Base-by-base conservation (phyloP, 129 eudicot genomes). In the Helianthus tuberosus region DNA sequence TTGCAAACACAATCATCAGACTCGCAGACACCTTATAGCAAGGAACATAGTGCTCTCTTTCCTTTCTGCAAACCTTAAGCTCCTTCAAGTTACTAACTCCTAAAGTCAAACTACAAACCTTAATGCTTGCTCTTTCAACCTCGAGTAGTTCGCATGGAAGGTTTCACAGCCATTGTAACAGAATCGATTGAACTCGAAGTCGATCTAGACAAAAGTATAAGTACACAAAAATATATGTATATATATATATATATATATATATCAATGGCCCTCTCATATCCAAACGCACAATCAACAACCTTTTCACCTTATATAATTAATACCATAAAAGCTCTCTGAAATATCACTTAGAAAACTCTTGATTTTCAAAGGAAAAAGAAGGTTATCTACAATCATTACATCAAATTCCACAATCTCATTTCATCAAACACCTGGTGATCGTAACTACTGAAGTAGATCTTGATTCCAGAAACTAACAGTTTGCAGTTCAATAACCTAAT, bases 221-320 rank as follows among this genome's bases (percentile, higher is more conserved):
- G 80, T 15, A 91, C 87, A 20, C 23, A 20, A n/a, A n/a, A n/a
- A n/a, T n/a, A n/a, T n/a, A n/a, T n/a, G n/a, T n/a, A n/a, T n/a
- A 20, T 20, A 20, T 20, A 20, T 20, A 20, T 20, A 20, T 20
- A 20, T 20, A 20, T 20, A 20, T 20, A 0, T 20, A 20, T 20
- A 86, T 67, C 97, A 89, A 84, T 77, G 72, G 76, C 74, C 91
- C 85, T 94, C 97, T 94, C 98, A 94, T 94, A 79, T 86, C 97
- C 87, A 84, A 72, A 46, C 73, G 13, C 43, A 76, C 53, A 77
- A 81, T 51, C 79, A 69, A 58, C 77, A 60, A 78, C 23, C 49
- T 39, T 66, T 84, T 81, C 84, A 71, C 87, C 87, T 73, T 77
- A 72, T 82, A 71, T 79, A 82, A 75, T 80, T 85, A 80, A 80